phyloP scores from a whole-genome alignment of 169 alveolate genomes.

The Besnoitia besnoiti region DNA sequence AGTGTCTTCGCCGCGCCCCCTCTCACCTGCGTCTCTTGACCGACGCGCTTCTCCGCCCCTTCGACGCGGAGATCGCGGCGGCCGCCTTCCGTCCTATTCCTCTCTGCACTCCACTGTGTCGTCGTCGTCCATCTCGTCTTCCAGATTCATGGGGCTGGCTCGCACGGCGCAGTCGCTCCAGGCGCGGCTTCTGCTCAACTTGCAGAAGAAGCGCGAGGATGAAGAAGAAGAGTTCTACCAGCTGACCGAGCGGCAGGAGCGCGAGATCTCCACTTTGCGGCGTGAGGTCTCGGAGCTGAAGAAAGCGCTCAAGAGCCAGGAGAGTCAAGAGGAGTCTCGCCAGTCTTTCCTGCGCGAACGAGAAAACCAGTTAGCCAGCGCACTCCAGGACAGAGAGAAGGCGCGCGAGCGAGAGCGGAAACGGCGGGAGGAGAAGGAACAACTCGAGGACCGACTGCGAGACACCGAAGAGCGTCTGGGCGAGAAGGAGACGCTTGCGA shows the following conservation, averaged over 20 bases:
- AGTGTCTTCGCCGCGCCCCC: neutral
- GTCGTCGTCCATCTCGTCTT: neutral
- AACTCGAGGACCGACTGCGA: neutral
- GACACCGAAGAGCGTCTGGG: neutral
- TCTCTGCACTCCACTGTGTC: neutral
- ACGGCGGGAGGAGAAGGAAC: neutral
- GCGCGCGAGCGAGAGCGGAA: neutral
- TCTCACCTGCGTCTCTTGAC: neutral
- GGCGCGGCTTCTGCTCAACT: neutral
- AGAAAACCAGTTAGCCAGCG: neutral
- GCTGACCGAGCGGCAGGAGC: slow-evolving; percentile 7
- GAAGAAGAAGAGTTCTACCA: slow-evolving; percentile 15
- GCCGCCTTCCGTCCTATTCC: too few relatives aligned
- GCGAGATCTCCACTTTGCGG: neutral
- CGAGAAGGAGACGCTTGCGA: neutral
- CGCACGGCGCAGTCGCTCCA: neutral
- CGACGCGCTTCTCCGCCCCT: neutral
- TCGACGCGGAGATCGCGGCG: neutral
- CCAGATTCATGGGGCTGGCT: neutral
- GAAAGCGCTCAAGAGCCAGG: neutral
- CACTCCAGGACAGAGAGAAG: neutral
- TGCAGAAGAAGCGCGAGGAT: neutral
- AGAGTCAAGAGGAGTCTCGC: neutral
- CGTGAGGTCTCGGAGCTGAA: neutral
- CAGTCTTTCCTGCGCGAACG: neutral